phyloP scores from a whole-genome alignment of 2,329 filamentous ascomycete genomes.

The Geosmithia flava region DNA sequence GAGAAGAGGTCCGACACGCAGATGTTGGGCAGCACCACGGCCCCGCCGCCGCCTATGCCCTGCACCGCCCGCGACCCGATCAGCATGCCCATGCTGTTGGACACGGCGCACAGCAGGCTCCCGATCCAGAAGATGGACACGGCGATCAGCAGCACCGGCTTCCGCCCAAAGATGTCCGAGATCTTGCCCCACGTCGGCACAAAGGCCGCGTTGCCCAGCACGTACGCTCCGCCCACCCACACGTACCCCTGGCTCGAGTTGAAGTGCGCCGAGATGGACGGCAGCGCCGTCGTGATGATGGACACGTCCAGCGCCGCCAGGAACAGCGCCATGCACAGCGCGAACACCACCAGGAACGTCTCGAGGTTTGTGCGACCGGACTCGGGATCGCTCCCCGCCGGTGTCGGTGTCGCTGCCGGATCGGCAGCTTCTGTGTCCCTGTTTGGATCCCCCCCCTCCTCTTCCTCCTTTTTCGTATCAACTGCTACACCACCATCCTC shows the following conservation, averaged over 20 bases:
- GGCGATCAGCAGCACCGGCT: conserved; percentile 38
- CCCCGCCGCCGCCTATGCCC: conserved; percentile 43
- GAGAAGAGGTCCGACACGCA: conserved; percentile 44
- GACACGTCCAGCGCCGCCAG: conserved; percentile 45
- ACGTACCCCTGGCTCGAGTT: conserved; percentile 57
- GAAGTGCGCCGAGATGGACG: conserved; percentile 52
- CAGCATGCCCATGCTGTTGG: conserved; percentile 35
- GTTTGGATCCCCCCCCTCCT: not conserved
- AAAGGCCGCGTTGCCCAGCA: conserved; percentile 55
- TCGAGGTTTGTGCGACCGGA: conserved; percentile 20
- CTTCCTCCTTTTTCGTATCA: not conserved
- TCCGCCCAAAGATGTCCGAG: conserved; percentile 46
- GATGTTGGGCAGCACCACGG: conserved; percentile 48
- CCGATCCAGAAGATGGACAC: conserved; percentile 40
- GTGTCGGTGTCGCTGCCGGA: not conserved
- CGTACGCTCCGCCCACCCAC: conserved; percentile 66
- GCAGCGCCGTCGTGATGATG: conserved; percentile 55
- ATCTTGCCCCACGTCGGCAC: conserved; percentile 59
- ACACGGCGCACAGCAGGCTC: conserved; percentile 39
- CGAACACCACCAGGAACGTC: conserved; percentile 25
- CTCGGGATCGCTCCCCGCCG: not conserved
- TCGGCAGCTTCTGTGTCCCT: not conserved
- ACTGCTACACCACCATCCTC: not conserved
- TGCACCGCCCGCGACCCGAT: conserved; percentile 44
- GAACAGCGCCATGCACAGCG: conserved; percentile 32